Percentiles rank a stretch among this genome's conserved stretches.
Evolutionary conservation across 2,329 filamentous ascomycete species (phyloP).

Genomic region (Colletotrichum sp.): DNA sequence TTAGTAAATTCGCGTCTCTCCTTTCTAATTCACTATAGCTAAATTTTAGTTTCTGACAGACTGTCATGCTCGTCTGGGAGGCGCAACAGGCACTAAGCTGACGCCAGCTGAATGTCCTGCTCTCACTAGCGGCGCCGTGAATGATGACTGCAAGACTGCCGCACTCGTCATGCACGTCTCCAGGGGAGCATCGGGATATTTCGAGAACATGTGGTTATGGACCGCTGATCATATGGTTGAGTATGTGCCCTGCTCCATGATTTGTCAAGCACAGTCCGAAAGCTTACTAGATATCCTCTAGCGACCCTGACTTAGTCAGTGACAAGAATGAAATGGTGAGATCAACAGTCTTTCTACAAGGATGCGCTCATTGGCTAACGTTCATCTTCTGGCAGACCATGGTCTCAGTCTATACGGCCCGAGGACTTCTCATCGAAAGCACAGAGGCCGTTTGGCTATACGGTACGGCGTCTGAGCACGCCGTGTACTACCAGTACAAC

Average conservation of each 20-base stretch:
- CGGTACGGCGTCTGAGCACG: constrained; percentile 56
- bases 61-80: constrained; percentile 75
- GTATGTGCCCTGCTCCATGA: neutral
- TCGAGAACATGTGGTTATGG: constrained; percentile 69
- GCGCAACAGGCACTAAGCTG: constrained; percentile 70
- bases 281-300: neutral
- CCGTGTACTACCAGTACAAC: constrained; percentile 57
- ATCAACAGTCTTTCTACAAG: neutral
- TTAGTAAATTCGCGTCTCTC: rapidly evolving
- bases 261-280: neutral
- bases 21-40: neutral
- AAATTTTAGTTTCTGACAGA: constrained; percentile 35
- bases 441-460: constrained; percentile 38
- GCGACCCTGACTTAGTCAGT: constrained; percentile 35
- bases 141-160: constrained; percentile 60
- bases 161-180: constrained; percentile 58
- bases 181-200: constrained; percentile 50
- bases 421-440: constrained; percentile 40
- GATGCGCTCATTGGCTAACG: neutral
- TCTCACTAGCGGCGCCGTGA: constrained; percentile 46
- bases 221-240: constrained; percentile 66
- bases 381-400: neutral
- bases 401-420: constrained; percentile 37
- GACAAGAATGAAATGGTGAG: constrained; percentile 62
- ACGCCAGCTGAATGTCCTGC: constrained; percentile 64